These are phyloP conservation scores for Chlamydomonas sp. DNA, from an alignment of 139 green algal genomes.

Conservation along the genomic window DNA sequence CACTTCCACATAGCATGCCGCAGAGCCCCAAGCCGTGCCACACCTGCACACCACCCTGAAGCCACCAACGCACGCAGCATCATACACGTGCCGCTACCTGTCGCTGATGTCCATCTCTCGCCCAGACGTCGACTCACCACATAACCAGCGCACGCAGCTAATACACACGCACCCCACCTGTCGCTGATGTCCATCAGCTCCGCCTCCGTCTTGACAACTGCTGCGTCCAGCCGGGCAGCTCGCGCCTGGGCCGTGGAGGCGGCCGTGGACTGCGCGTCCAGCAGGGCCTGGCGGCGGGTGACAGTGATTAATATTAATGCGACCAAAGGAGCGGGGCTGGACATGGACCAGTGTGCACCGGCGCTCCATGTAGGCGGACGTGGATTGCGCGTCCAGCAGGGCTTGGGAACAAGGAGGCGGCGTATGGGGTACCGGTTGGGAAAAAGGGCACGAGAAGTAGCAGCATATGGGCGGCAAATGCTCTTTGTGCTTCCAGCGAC, in stretches of 20 bases:
- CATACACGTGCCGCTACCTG: too few species aligned
- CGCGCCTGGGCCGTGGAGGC: constrained; percentile 6
- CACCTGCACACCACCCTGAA: too few species aligned
- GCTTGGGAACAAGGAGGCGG: neutral
- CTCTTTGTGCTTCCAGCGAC: too few species aligned
- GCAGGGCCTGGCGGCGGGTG: neutral
- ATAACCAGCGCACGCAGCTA: neutral
- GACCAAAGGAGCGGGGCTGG: too few species aligned
- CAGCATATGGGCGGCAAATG: too few species aligned
- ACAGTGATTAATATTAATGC: too few species aligned
- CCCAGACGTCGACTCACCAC: too few species aligned
- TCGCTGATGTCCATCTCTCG: too few species aligned
- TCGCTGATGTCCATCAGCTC: constrained; percentile 40
- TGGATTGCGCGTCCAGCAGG: neutral
- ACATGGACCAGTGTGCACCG: too few species aligned
- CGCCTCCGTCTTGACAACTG: constrained; percentile 26
- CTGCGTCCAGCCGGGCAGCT: constrained; percentile 28
- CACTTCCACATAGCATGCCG: too few species aligned
- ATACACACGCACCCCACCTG: neutral
- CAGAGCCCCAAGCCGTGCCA: too few species aligned
- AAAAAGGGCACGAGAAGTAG: neutral
- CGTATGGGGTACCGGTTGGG: neutral
- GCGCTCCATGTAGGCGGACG: neutral
- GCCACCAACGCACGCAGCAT: too few species aligned
- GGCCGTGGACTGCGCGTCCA: constrained; percentile 1